A percentile compares a stretch with the other conserved stretches of the same genome.
Evolutionary conservation across 805 yeast species (phyloP).

Genomic region (Metschnikowia shivogae): DNA sequence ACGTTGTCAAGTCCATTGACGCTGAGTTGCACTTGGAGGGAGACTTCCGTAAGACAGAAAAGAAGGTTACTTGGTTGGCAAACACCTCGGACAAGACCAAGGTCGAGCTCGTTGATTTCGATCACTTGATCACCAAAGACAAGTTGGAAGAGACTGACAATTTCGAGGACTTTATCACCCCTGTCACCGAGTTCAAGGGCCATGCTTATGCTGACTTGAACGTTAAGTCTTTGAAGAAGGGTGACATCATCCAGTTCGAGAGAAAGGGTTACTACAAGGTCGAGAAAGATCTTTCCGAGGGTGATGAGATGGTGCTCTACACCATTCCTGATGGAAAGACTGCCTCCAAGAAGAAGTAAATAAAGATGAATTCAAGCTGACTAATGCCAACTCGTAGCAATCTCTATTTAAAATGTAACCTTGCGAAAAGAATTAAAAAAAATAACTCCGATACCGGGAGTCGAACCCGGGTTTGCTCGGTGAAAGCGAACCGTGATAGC

Average conservation of each 20-base stretch:
- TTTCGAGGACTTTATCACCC: slow-evolving; percentile 88
- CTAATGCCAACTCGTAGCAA: background rate
- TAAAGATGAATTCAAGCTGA: background rate
- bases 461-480: slow-evolving; percentile 85
- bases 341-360: slow-evolving; percentile 34
- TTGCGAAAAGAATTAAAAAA: slow-evolving; percentile 2
- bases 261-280: slow-evolving; percentile 94
- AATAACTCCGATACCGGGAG: slow-evolving; percentile 73
- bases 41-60: slow-evolving; percentile 93
- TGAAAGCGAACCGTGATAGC: slow-evolving; percentile 82
- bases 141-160: slow-evolving; percentile 91
- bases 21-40: slow-evolving; percentile 89
- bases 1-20: slow-evolving; percentile 55
- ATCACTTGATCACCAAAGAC: slow-evolving; percentile 91
- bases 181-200: slow-evolving; percentile 78
- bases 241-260: slow-evolving; percentile 90
- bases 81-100: slow-evolving; percentile 66
- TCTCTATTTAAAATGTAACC: no score
- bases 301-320: slow-evolving; percentile 71
- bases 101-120: slow-evolving; percentile 85
- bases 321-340: slow-evolving; percentile 94
- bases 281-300: slow-evolving; percentile 55
- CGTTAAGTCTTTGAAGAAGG: slow-evolving; percentile 69
- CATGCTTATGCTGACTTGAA: slow-evolving; percentile 78
- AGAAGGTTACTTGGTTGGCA: slow-evolving; percentile 94